Conservation (phyloP, 768 basidiomycete genomes). For the Collybia nuda region DNA sequence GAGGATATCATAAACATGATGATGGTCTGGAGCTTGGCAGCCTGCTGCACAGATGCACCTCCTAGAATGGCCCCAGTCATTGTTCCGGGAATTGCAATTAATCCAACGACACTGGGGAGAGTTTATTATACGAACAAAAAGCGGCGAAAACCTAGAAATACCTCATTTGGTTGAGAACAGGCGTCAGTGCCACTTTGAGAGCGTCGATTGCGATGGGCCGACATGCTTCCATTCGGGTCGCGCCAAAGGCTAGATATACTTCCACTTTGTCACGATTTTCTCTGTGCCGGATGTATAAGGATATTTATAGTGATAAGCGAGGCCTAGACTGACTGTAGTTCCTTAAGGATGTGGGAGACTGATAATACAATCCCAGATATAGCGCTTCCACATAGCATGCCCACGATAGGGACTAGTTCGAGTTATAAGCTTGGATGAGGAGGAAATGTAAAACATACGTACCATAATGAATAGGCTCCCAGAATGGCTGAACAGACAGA, state of each 20-base stretch:
- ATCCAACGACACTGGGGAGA: constrained; percentile 59
- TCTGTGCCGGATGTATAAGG: constrained; percentile 29
- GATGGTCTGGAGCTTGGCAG: constrained; percentile 86
- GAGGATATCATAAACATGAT: constrained; percentile 94
- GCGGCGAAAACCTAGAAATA: constrained; percentile 14
- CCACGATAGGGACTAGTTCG: constrained; percentile 71
- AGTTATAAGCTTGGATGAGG: neutral
- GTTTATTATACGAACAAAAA: neutral
- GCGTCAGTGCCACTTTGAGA: constrained; percentile 76
- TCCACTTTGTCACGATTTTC: constrained; percentile 88
- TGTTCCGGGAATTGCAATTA: constrained; percentile 85
- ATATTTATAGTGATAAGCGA: neutral
- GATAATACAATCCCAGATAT: constrained; percentile 76
- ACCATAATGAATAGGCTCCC: constrained; percentile 85
- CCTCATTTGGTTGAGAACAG: constrained; percentile 88
- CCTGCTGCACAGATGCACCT: constrained; percentile 81
- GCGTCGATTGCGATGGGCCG: constrained; percentile 77
- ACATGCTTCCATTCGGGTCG: constrained; percentile 81
- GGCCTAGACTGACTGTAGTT: constrained; percentile 57
- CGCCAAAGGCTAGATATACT: constrained; percentile 83
- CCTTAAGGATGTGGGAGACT: constrained; percentile 69
- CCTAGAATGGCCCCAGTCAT: constrained; percentile 92
- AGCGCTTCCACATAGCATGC: constrained; percentile 83
- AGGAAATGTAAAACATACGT: constrained; percentile 16
- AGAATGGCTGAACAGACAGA: constrained; percentile 77